Evolutionary conservation across 2,329 filamentous ascomycete species (phyloP), one percentile per base, ranked within the genome.

Genomic region (Diaporthe sp.): DNA sequence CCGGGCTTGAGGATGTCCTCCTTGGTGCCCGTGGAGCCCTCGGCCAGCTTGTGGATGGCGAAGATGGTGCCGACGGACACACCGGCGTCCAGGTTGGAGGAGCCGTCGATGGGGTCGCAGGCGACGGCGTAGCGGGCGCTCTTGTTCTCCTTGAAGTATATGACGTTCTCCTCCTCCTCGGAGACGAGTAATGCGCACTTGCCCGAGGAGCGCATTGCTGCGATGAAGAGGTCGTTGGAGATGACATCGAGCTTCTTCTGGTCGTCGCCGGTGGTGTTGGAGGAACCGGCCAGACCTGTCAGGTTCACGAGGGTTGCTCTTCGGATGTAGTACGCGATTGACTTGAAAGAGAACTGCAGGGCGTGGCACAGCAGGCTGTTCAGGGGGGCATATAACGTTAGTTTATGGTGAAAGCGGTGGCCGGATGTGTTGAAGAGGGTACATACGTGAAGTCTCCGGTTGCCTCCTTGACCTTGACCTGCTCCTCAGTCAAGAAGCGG

Each of bases 221-320:
- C 93, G 82, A 99, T 94, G 87, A 99, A 99, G 80, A 99, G 90
- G 83, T 99, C 97, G 84, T 99, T 98, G 84, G 96, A 96, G 83
- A 99, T 98, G 75, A 99, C 96, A 83, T 99, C 97, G 77, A 99
- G 94, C 88, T 99, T 99, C 92, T 99, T 99, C 85, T 99, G 97
- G 84, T 98, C 97, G 85, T 99, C 97, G 78, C 97, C 97, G 4
- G 97, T 98, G 71, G 90, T 95, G 87, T 99, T 99, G 78, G 95
- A 95, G 76, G 96, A 97, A 75, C 97, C 97, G 77, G 97, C 97
- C 66, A 99, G 92, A 76, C 97, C 97, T 70, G 95, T 97, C 76
- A 99, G 91, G 88, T 98, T 98, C 87, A 98, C 96, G 78, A 99
- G 89, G 33, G 95, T 96, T 47, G 96, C 95, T 84, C 97, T 93